phyloP scores from a whole-genome alignment of 2,329 filamentous ascomycete species.

The Pyrenophora teres region DNA sequence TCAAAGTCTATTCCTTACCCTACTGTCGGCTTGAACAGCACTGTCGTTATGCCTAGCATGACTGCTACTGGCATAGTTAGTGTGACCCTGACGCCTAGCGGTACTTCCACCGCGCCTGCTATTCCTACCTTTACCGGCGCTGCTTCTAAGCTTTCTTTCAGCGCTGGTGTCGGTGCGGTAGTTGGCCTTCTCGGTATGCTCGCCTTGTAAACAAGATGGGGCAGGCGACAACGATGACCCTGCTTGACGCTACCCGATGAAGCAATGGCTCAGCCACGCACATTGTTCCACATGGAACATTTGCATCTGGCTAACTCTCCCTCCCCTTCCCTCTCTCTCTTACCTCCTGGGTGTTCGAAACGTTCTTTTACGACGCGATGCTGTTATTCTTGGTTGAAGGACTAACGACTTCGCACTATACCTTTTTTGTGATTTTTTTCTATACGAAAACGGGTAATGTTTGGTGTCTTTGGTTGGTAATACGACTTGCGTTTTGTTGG shows the following conservation, averaged over 20 bases:
- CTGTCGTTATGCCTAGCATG: conserved; percentile 9
- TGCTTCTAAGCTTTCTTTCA: conserved; percentile 45
- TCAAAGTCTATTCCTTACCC: neutral
- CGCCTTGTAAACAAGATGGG: conserved; percentile 43
- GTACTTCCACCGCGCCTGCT: conserved; percentile 11
- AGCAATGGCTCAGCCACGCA: too few relatives aligned
- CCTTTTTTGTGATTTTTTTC: conserved; percentile 15
- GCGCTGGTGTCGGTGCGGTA: conserved; percentile 47
- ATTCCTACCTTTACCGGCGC: conserved; percentile 26
- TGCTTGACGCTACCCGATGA: too few relatives aligned
- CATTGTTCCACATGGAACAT: neutral
- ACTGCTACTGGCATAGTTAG: conserved; percentile 14
- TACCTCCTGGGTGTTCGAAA: conserved; percentile 12
- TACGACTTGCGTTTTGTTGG: too few relatives aligned
- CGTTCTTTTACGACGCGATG: conserved; percentile 42
- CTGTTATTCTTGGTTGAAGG: conserved; percentile 35
- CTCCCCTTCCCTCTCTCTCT: neutral
- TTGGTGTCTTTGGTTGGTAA: too few relatives aligned
- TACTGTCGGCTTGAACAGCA: conserved; percentile 7
- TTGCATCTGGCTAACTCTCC: neutral
- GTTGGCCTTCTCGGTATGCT: conserved; percentile 51
- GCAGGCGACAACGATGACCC: too few relatives aligned
- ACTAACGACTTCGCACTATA: conserved; percentile 21
- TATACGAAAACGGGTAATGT: too few relatives aligned
- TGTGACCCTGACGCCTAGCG: conserved; percentile 7